Evolutionary conservation across 306 rosid species (phyloP).

Genomic region (Vachellia collinsii): DNA sequence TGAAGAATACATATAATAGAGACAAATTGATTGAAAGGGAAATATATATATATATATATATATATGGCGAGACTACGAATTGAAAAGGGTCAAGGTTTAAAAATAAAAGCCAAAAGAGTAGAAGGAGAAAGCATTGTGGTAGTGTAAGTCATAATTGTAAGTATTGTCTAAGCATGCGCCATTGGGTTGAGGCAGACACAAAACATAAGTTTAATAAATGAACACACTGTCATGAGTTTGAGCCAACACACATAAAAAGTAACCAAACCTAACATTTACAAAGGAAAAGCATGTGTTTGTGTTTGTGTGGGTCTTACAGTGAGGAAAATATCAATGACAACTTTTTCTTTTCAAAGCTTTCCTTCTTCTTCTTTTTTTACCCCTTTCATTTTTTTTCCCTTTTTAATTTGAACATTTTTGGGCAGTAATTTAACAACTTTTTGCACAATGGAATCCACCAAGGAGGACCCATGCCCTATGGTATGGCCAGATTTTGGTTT

Average conservation of each 20-base stretch:
- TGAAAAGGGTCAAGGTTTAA: not conserved
- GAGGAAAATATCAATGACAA: conserved; percentile 52
- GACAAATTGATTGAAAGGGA: not conserved
- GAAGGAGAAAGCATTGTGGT: not conserved
- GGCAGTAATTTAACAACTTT: conserved; percentile 58
- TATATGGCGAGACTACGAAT: not conserved
- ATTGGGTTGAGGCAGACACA: not conserved
- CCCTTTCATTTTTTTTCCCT: not conserved
- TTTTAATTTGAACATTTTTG: conserved; percentile 34
- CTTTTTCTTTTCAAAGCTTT: conserved; percentile 71
- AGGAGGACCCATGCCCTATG: not conserved
- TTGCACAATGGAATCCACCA: conserved; percentile 44
- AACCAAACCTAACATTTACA: not conserved
- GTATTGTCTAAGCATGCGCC: conserved; percentile 1
- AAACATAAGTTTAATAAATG: conserved; percentile 1
- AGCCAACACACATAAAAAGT: not conserved
- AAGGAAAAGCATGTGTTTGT: not conserved
- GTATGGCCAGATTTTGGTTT: not conserved
- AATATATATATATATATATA: too few species aligned
- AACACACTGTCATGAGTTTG: not conserved
- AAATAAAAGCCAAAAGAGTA: not conserved
- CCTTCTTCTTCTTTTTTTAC: not conserved
- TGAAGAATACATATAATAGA: not conserved
- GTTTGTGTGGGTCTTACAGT: conserved; percentile 42
- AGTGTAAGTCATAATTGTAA: conserved; percentile 1